phyloP scores from a whole-genome alignment of 257 asterid species.

The Echites panduratus region DNA sequence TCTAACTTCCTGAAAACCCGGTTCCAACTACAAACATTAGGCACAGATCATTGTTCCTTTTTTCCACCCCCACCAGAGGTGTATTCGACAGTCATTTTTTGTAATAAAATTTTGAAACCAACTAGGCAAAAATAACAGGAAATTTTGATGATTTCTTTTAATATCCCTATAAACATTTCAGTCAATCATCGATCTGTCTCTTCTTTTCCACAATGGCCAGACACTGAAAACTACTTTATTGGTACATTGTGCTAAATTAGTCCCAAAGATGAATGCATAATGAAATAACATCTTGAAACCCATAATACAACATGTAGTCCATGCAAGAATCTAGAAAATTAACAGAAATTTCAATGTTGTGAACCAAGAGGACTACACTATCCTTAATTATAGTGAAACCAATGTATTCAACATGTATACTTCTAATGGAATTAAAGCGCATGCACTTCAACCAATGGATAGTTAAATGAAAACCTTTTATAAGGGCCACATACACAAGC shows the following conservation, averaged over 20 bases:
- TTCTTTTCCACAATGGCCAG: neutral
- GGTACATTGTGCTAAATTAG: neutral
- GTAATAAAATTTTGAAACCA: neutral
- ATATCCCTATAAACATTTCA: neutral
- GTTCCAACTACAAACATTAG: constrained; percentile 6
- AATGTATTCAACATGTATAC: no score
- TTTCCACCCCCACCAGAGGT: neutral
- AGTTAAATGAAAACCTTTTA: no score
- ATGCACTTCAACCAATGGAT: neutral
- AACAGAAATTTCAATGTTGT: neutral
- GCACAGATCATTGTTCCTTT: neutral
- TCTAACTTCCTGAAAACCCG: constrained; percentile 12
- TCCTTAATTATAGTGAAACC: no score
- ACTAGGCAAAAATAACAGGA: neutral
- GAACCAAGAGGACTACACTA: no score
- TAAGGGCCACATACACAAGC: neutral
- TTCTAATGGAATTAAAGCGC: no score
- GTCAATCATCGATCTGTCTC: neutral
- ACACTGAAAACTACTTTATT: neutral
- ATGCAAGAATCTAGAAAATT: neutral
- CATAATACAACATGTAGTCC: neutral
- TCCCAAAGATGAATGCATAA: neutral
- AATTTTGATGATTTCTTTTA: neutral
- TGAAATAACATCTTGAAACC: neutral
- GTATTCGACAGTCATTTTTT: neutral